Conservation (phyloP, 495 filamentous ascomycete species). For the Penicillium flavigenum region DNA sequence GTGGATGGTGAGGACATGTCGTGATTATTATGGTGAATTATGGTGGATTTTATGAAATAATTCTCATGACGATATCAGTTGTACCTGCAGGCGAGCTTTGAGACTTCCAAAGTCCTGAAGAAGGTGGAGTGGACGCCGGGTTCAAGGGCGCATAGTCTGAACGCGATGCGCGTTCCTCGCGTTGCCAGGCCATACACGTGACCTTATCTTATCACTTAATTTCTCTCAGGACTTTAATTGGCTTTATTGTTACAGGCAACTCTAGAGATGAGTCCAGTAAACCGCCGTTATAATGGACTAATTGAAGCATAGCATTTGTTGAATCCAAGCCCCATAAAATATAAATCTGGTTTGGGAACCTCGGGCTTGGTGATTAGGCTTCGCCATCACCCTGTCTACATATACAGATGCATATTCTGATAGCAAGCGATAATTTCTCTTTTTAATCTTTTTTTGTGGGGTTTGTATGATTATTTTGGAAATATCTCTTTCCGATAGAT, state of each 20-base stretch:
- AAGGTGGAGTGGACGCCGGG: neutral
- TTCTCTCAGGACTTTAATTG: neutral
- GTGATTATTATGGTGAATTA: constrained; percentile 2
- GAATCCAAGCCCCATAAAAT: no score
- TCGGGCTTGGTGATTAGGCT: no score
- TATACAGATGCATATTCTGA: neutral
- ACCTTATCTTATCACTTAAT: constrained; percentile 22
- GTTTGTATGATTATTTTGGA: neutral
- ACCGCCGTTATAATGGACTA: no score
- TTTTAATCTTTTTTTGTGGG: neutral
- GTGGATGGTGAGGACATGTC: constrained; percentile 45
- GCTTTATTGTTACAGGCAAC: neutral
- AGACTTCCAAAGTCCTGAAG: constrained; percentile 13
- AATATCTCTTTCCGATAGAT: neutral
- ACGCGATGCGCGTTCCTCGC: constrained; percentile 35
- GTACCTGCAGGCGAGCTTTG: neutral
- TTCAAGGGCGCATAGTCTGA: constrained; percentile 28
- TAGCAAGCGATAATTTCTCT: neutral
- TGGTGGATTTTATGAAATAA: neutral
- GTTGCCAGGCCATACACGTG: constrained; percentile 28
- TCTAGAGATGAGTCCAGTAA: no score
- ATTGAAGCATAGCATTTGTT: no score
- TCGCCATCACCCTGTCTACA: no score
- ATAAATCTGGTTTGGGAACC: no score
- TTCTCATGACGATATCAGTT: constrained; percentile 16